Percentiles rank a stretch among this genome's conserved stretches.
These are phyloP conservation scores for Casaregolazyma suthepensis DNA, from an alignment of 1,139 yeast genomes.

Conservation along the genomic window DNA sequence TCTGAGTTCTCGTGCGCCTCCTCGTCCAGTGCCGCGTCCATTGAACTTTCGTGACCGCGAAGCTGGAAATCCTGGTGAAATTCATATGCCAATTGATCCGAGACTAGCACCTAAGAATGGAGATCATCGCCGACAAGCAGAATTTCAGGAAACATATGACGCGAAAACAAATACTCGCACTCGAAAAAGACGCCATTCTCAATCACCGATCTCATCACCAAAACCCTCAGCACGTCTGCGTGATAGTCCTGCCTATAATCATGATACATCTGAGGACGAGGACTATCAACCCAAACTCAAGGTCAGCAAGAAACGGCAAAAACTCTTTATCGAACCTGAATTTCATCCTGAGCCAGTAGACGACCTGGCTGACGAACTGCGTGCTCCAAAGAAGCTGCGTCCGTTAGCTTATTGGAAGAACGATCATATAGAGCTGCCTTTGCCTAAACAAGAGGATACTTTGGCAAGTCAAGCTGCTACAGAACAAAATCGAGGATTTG, in stretches of 20 bases:
- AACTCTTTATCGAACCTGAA: not conserved
- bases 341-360: conserved; percentile 24
- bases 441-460: conserved; percentile 42
- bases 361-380: conserved; percentile 48
- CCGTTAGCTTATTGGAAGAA: conserved; percentile 86
- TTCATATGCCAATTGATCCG: not conserved
- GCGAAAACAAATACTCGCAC: not conserved
- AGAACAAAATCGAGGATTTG: not conserved
- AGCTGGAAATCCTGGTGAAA: not conserved
- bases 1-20: not conserved
- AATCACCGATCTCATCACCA: not conserved
- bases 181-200: not conserved
- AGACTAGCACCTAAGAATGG: not conserved
- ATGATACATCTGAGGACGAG: not conserved
- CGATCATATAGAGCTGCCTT: conserved; percentile 44
- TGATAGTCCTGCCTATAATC: not conserved
- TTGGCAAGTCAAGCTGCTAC: not conserved
- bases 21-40: not conserved
- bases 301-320: not conserved
- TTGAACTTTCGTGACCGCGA: not conserved
- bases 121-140: not conserved
- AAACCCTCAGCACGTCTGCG: not conserved
- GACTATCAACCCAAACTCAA: not conserved
- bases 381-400: conserved; percentile 41
- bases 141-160: not conserved